A percentile compares a stretch with the other conserved stretches of the same genome.
Evolutionary conservation across 1,139 yeast species (phyloP).

Genomic region (Kodamaea alishanica): DNA sequence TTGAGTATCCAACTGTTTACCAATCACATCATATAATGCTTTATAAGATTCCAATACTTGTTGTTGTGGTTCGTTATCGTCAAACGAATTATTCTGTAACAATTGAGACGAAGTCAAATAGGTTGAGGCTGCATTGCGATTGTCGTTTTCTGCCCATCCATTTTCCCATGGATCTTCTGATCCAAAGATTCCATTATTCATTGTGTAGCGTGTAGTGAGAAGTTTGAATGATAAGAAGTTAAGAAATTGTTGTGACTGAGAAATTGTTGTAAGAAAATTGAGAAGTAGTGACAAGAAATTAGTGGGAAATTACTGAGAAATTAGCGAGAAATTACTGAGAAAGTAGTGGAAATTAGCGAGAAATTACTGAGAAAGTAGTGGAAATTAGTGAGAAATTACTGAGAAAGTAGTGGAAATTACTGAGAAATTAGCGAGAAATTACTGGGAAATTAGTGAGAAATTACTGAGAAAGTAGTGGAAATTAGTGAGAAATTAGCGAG

Average conservation of each 20-base stretch:
- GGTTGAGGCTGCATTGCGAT: conserved; percentile 8
- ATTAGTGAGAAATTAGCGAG: too few species aligned
- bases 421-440: too few species aligned
- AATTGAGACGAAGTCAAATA: conserved; percentile 30
- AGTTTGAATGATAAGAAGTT: neutral
- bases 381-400: too few species aligned
- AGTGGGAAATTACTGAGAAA: neutral
- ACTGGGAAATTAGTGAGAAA: too few species aligned
- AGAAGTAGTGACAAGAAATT: neutral
- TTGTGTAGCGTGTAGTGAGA: conserved; percentile 2
- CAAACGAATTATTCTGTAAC: conserved; percentile 10
- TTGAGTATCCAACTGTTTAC: conserved; percentile 21
- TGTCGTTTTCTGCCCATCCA: conserved; percentile 32
- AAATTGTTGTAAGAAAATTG: neutral
- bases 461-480: too few species aligned
- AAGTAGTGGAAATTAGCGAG: too few species aligned
- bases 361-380: too few species aligned
- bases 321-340: neutral
- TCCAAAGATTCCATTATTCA: conserved; percentile 23
- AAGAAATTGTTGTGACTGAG: neutral
- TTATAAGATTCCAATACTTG: conserved; percentile 26
- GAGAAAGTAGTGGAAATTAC: too few species aligned
- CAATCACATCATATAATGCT: conserved; percentile 18
- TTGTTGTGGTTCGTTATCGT: conserved; percentile 8
- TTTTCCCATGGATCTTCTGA: conserved; percentile 43